Evolutionary conservation across 2,329 filamentous ascomycete species (phyloP).

Genomic region (Sarocladium kiliense): DNA sequence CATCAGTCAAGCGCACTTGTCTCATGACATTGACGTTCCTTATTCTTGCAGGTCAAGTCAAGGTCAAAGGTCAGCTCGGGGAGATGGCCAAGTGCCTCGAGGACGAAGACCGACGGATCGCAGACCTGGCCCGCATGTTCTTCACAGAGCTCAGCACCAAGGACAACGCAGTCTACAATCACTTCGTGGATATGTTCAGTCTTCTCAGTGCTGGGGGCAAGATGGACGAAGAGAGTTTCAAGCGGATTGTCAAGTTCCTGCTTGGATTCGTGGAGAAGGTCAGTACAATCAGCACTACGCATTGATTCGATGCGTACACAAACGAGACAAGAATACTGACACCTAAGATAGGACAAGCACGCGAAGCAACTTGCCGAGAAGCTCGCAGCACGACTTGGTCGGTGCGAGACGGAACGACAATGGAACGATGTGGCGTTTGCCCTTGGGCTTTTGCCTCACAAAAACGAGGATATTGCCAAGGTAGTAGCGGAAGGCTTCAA

Average conservation of each 20-base stretch:
- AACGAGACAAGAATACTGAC: too few species aligned
- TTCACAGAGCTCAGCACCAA: constrained; percentile 96
- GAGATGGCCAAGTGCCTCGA: constrained; percentile 99
- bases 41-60: constrained; percentile 94
- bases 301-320: background rate
- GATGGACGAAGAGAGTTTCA: constrained; percentile 80
- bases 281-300: constrained; percentile 22
- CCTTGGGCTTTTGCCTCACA: constrained; percentile 82
- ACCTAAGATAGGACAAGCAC: constrained; percentile 91
- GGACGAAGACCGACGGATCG: constrained; percentile 90
- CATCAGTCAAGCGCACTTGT: constrained; percentile 92
- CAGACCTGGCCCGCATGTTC: constrained; percentile 95
- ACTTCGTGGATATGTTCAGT: constrained; percentile 99
- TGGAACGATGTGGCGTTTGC: constrained; percentile 98
- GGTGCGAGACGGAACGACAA: constrained; percentile 88
- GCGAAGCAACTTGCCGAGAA: constrained; percentile 92
- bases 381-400: constrained; percentile 74
- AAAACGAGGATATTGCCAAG: constrained; percentile 85
- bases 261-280: constrained; percentile 98
- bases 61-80: constrained; percentile 96
- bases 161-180: constrained; percentile 98
- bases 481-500: constrained; percentile 70
- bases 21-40: constrained; percentile 98
- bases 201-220: constrained; percentile 76
- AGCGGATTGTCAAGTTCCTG: constrained; percentile 84